These are phyloP conservation scores for Fraxinus sp. DNA, from an alignment of 305 asterid genomes.

Conservation along the genomic window DNA sequence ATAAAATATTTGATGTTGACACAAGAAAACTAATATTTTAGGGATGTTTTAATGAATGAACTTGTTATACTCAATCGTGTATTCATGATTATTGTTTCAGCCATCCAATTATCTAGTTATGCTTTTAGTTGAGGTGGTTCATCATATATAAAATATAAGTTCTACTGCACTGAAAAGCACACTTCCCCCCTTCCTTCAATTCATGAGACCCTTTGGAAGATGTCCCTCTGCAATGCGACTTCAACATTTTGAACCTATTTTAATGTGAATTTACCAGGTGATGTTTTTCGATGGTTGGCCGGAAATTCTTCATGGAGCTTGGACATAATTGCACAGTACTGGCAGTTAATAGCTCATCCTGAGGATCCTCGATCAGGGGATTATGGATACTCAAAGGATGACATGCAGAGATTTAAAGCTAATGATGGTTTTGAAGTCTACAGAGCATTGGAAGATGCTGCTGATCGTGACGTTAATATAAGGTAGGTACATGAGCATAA, in stretches of 20 bases:
- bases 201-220: neutral
- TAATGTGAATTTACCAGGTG: conserved; percentile 49
- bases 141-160: neutral
- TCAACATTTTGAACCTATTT: neutral
- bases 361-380: conserved; percentile 78
- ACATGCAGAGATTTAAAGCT: conserved; percentile 72
- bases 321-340: conserved; percentile 84
- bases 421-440: conserved; percentile 59
- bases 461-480: conserved; percentile 58
- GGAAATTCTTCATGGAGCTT: conserved; percentile 70
- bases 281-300: conserved; percentile 86
- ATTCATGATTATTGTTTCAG: neutral
- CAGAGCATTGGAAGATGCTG: conserved; percentile 58
- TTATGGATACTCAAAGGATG: conserved; percentile 68
- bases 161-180: neutral
- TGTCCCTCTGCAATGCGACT: neutral
- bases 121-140: neutral
- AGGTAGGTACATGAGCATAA: conserved; percentile 37
- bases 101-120: neutral
- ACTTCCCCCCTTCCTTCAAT: neutral
- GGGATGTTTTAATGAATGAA: neutral
- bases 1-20: neutral
- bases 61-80: neutral
- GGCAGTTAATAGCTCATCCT: conserved; percentile 69
- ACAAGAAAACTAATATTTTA: neutral